Evolutionary conservation across 176 grass and related monocot species (phyloP).

Genomic region (Triticum urartu): DNA sequence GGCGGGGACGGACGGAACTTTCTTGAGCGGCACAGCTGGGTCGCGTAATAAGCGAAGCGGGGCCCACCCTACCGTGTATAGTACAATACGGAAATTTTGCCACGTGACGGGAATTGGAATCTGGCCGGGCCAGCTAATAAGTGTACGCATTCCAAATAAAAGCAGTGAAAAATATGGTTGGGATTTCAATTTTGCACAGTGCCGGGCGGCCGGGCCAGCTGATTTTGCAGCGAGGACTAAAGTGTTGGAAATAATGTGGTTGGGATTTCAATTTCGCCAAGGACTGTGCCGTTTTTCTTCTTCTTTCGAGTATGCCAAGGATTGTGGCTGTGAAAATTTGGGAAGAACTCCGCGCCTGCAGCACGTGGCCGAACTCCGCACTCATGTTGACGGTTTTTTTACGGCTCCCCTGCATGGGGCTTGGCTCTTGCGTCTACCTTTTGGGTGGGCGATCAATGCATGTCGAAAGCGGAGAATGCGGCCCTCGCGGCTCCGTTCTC

Average conservation of each 20-base stretch:
- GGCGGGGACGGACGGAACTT: not conserved
- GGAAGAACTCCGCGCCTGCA: not conserved
- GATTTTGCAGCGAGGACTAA: no score
- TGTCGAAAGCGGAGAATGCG: no score
- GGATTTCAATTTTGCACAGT: not conserved
- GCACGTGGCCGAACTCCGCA: no score
- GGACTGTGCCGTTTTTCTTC: no score
- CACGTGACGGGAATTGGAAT: not conserved
- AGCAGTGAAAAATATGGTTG: not conserved
- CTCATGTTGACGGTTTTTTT: no score
- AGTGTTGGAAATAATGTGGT: not conserved
- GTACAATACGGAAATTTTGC: not conserved
- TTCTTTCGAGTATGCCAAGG: not conserved
- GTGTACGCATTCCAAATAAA: not conserved
- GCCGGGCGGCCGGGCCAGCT: no score
- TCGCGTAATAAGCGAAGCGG: not conserved
- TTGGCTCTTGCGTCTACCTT: no score
- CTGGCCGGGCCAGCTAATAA: not conserved
- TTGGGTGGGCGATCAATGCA: no score
- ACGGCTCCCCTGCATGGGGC: no score
- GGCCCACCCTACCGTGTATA: not conserved
- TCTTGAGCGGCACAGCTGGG: constrained; percentile 4
- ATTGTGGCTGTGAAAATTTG: not conserved
- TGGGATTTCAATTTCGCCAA: not conserved
- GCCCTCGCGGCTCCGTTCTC: no score